These are phyloP conservation scores for Dysphania ambrosioides DNA, from an alignment of 148 eudicot species.

Conservation along the genomic window DNA sequence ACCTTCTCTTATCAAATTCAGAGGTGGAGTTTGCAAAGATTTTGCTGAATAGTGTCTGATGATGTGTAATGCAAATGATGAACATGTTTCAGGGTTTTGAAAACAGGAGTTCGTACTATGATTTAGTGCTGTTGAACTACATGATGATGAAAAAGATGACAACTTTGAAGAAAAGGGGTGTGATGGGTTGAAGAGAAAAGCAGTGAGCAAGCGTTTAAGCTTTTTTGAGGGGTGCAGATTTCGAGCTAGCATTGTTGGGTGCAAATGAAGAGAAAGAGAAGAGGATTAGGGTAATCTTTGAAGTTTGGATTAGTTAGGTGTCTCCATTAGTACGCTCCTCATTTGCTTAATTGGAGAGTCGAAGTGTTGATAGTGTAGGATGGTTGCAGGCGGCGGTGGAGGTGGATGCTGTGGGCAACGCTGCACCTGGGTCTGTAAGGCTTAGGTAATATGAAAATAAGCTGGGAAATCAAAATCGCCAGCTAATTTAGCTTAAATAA, in stretches of 20 bases:
- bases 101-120: slow-evolving; percentile 16
- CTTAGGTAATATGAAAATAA: no score
- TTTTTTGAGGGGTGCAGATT: slow-evolving; percentile 27
- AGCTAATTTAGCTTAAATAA: no score
- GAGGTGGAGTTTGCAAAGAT: slow-evolving; percentile 22
- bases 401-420: neutral
- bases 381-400: neutral
- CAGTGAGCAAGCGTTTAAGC: slow-evolving; percentile 35
- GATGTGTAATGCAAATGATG: slow-evolving; percentile 3
- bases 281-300: neutral
- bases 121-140: neutral
- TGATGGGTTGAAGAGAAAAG: slow-evolving; percentile 24
- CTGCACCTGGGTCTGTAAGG: no score
- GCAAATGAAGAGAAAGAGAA: neutral
- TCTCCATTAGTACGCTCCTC: no score
- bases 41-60: slow-evolving; percentile 38
- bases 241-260: slow-evolving; percentile 37
- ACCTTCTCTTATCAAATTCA: slow-evolving; percentile 64
- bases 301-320: neutral
- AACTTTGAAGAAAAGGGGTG: slow-evolving; percentile 11
- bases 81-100: slow-evolving; percentile 37
- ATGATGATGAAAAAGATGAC: slow-evolving; percentile 10
- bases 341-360: neutral
- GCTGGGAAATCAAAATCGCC: no score
- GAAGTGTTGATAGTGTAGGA: neutral